phyloP scores from a whole-genome alignment of 139 green algal species.

The Spirogloea muscicola region DNA sequence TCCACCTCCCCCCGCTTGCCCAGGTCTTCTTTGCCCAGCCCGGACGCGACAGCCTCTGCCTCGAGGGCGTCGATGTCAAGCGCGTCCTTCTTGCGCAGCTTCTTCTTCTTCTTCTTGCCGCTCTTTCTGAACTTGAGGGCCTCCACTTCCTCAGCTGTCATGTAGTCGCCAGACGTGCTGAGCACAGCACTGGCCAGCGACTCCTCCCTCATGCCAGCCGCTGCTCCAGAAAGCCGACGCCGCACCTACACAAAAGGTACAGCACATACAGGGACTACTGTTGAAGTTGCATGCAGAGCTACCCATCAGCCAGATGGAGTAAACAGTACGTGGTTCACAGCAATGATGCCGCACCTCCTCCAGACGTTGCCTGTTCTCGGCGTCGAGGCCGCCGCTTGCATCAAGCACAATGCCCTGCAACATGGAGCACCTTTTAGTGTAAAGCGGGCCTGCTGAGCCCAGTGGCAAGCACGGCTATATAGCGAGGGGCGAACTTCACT shows the following conservation, averaged over 20 bases:
- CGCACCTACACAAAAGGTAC: no score
- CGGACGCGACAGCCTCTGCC: conserved; percentile 15
- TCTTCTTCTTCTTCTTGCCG: conserved; percentile 42
- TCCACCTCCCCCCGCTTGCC: neutral
- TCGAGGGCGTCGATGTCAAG: conserved; percentile 44
- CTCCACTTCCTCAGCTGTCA: conserved; percentile 42
- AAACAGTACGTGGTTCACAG: no score
- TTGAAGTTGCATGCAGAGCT: no score
- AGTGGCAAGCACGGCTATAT: no score
- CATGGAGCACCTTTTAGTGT: no score
- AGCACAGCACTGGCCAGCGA: neutral
- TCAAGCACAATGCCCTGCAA: conserved; percentile 38
- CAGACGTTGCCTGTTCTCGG: conserved; percentile 13
- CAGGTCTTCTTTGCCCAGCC: conserved; percentile 9
- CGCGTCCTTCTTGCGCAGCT: neutral
- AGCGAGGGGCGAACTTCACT: no score
- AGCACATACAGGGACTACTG: no score
- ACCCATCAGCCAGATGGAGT: no score
- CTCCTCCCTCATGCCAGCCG: no score
- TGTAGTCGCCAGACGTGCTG: conserved; percentile 10
- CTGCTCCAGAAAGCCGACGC: no score
- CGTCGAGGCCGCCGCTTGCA: conserved; percentile 27
- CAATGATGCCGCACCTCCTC: conserved; percentile 37
- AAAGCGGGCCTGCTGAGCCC: no score
- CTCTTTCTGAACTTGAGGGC: conserved; percentile 20